Base-by-base conservation (phyloP, 192 early-diverging fungal genomes). In the Entomortierella beljakovae region DNA sequence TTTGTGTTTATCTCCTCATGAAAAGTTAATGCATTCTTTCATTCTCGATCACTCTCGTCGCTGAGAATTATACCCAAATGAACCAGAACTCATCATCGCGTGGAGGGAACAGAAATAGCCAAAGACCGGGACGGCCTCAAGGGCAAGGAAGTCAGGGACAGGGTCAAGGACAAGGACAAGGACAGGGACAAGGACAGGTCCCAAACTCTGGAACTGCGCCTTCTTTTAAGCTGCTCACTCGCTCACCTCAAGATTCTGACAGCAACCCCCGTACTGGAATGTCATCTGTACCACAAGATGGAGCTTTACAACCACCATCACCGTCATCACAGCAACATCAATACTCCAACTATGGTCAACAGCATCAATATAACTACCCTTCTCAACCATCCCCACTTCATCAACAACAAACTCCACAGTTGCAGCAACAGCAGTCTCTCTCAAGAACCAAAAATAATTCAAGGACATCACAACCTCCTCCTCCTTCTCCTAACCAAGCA, bases 191-290 rank as follows among this genome's bases (percentile, higher is more conserved):
- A 46, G 49, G 64, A 31, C 42, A 52, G 11, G 57, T 26, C 20
- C 38, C 43, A 34, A 48, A 38, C n/a, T n/a, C n/a, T 31, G 62
- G 29, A 37, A 35, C 59, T 70, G 70, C 70, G 42, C 56, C 70
- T 4, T 22, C 72, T 6, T 68, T 76, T 53, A 76, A 76, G 37
- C 53, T 76, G n/a, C 43, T 76, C 26, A 76, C 72, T 16, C 64
- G 72, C 1, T 20, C 33, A 33, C 57, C 60, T 2, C 71, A 59
- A 23, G 70, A 72, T 48, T 25, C 26, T 22, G 71, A 67, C 22
- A 46, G 1, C 22, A 54, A 2, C 13, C 48, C 49, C 38, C 32
- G 57, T 52, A 35, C 48, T 11, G 48, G 57, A 23, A 49, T 42
- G n/a, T 23, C 40, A 0, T 42, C 53, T 35, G 16, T 2, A 13